Evolutionary conservation across 2,329 filamentous ascomycete genomes (phyloP), one percentile per base, ranked within the genome.

Genomic region (Pseudovirgaria hyperparasitica): DNA sequence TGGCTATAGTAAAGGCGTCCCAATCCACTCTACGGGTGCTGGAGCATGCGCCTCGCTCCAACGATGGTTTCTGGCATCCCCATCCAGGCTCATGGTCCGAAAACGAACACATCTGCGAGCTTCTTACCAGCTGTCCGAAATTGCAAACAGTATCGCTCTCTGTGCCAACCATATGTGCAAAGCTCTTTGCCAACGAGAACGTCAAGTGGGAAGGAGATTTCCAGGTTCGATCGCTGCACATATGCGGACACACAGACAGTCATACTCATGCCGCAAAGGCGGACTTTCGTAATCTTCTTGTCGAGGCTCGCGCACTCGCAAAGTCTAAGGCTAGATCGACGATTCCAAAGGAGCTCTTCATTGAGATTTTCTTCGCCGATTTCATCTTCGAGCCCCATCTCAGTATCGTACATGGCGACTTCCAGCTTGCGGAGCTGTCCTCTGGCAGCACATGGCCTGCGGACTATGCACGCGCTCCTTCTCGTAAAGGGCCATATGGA

Each of bases 31-130:
- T 67, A 10, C 56, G 59, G 26, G 60, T 66, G 23, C 53, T 67
- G 14, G 63, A 67, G 45, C 62, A 67, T 45, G 65, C 62, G 23
- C 63, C 63, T n/a, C 57, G 62, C 21, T 62, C 61, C 9, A 52
- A 59, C 36, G 60, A 65, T 40, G 62, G 61, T 40, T 65, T 65
- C 51, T 61, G 54, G 45, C 61, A 65, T 41, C 61, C 61, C 25
- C 56, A 63, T 37, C 58, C 59, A 2, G 62, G 63, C 36, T 50
- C 54, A 44, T 38, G 52, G 36, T 41, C 48, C 33, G 49, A 54
- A 31, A 52, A 48, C 27, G 59, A 63, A 35, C 62, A 65, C 42
- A 54, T 65, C 24, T 65, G 62, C 46, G 49, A 58, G 21, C 47
- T 62, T 8, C 52, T 65, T 33, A 55, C 58, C 19, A 51, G 42